phyloP scores from a whole-genome alignment of 495 filamentous ascomycete species.

The Penicillium lagena region DNA sequence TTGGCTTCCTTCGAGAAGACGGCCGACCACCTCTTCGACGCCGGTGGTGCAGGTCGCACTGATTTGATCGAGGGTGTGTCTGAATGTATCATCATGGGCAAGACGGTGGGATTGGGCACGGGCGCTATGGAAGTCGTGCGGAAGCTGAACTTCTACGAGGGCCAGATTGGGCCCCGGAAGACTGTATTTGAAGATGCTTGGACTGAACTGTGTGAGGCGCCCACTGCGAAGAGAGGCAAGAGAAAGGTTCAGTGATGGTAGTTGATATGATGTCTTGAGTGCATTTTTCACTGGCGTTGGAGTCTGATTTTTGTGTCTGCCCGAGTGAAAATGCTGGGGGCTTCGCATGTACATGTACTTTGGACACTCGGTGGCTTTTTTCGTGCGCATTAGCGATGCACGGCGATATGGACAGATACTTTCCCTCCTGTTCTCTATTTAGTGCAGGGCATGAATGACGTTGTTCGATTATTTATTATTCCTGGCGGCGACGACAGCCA shows the following conservation, averaged over 20 bases:
- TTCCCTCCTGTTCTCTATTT: too few species aligned
- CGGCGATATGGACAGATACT: too few species aligned
- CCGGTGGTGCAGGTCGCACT: conserved; percentile 79
- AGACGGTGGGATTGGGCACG: conserved; percentile 84
- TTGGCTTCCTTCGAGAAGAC: conserved; percentile 98
- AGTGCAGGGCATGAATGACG: too few species aligned
- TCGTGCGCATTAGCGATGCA: not conserved
- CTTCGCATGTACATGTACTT: conserved; percentile 18
- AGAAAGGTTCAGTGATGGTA: conserved; percentile 14
- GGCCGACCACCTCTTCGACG: conserved; percentile 94
- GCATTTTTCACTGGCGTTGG: conserved; percentile 22
- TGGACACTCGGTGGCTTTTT: conserved; percentile 4
- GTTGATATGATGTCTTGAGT: conserved; percentile 4
- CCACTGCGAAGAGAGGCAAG: conserved; percentile 13
- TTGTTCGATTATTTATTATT: too few species aligned
- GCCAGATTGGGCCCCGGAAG: conserved; percentile 55
- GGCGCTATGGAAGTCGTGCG: conserved; percentile 86
- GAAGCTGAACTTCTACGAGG: conserved; percentile 58
- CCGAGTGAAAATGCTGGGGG: conserved; percentile 2
- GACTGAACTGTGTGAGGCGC: conserved; percentile 35
- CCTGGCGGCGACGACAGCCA: too few species aligned
- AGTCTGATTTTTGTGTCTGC: conserved; percentile 6
- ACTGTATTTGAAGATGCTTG: conserved; percentile 76
- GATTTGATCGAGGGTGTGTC: conserved; percentile 88
- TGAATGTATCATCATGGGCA: conserved; percentile 98